phyloP scores from a whole-genome alignment of 75 land plant genomes.

The Ceratopteris richardii region DNA sequence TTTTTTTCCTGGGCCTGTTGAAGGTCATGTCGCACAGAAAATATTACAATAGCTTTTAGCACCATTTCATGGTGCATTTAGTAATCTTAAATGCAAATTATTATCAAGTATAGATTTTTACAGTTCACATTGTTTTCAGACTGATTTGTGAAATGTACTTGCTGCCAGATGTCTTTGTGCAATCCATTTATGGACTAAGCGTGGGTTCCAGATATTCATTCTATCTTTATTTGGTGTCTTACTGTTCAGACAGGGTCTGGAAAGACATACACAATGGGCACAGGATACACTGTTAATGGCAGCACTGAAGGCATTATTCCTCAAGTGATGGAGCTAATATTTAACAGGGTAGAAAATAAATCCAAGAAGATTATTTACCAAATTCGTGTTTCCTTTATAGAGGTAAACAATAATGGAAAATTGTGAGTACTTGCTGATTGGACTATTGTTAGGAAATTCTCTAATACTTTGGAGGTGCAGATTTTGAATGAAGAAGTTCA shows the following conservation, averaged over 20 bases:
- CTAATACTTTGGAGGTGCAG: conserved; percentile 22
- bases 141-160: too few relatives aligned
- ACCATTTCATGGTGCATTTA: too few relatives aligned
- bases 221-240: too few relatives aligned
- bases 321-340: conserved; percentile 67
- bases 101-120: too few relatives aligned
- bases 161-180: too few relatives aligned
- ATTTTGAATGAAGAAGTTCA: conserved; percentile 97
- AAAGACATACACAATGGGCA: conserved; percentile 93
- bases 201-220: too few relatives aligned
- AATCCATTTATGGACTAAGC: too few relatives aligned
- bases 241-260: conserved; percentile 45
- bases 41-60: too few relatives aligned
- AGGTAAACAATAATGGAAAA: conserved; percentile 33
- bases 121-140: too few relatives aligned
- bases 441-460: not conserved
- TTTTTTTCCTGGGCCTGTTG: too few relatives aligned
- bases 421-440: not conserved
- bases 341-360: conserved; percentile 52
- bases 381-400: conserved; percentile 80
- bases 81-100: too few relatives aligned
- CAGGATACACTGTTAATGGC: conserved; percentile 46
- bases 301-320: conserved; percentile 61
- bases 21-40: too few relatives aligned
- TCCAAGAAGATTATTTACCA: conserved; percentile 63